Evolutionary conservation across 192 early-diverging fungal genomes (phyloP), one percentile per base, ranked within the genome.

Genomic region (Haplosporangium gracile): DNA sequence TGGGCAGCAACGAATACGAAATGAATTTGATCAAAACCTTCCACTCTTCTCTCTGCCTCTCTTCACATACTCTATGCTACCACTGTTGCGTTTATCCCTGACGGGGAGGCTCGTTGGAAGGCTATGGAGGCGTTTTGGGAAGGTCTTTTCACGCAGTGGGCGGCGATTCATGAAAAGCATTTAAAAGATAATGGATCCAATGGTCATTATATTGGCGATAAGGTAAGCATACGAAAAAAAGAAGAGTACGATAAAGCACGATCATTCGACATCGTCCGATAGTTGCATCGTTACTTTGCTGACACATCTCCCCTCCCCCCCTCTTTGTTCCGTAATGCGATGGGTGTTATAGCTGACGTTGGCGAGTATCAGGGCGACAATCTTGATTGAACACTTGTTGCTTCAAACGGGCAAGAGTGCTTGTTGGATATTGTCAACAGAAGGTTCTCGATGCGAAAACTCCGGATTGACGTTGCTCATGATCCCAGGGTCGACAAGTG

Each of bases 141-240:
- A 4, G 42, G 78, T 4, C 34, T 18, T 8, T 22, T 83, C 6
- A 72, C 65, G 5, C 7, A 32, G 18, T 83, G 71, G 72, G 78
- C 79, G 32, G 42, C 22, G 16, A 34, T 78, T n/a, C 43, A 77
- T 9, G 82, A 83, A 22, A 60, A 69, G n/a, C 82, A 83, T 26
- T 22, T 83, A 18, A 68, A 75, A n/a, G 36, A 68, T 8, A 82
- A 82, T 39, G 81, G 75, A 2, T 36, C 51, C 1, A 82, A 77
- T 40, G 81, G 81, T 4, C 74, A 82, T 36, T 82, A 73, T n/a
- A 72, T 77, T 68, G 81, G 75, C 5, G 75, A 82, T 0, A 73
- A 76, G 75, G 70, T 82, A 63, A 68, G 36, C 36, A 2, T 36
- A 36, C 1, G 55, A 32, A 29, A 32, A 3, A 51, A 49, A 36